Base-by-base conservation (phyloP, 2,329 filamentous ascomycete genomes). In the Cercospora brassicicola region DNA sequence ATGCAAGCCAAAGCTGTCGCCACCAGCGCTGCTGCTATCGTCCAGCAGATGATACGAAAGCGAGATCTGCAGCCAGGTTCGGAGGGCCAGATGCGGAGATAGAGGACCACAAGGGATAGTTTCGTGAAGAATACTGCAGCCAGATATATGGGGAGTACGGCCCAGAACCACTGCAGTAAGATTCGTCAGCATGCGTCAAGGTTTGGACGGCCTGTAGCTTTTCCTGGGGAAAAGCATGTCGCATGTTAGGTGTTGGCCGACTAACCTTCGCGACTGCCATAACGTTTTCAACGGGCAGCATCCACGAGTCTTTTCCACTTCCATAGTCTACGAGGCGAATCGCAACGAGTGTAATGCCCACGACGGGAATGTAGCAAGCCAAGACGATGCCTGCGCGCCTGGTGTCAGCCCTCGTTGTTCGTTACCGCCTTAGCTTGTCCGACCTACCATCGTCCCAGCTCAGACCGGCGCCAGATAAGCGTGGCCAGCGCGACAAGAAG, bases 81-180 rank as follows among this genome's bases (percentile, higher is more conserved):
- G 45, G 39, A 53, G 15, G 23, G 63, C 53, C 42, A 59, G 51
- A 69, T 69, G 7, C 67, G 67, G n/a, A 71, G 65, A n/a, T 69
- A 71, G 9, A 71, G 60, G 1, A 69, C 48, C 1, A 69, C 65
- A 18, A 71, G 42, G 23, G 69, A 71, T 2, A 71, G 31, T 23
- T 71, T 69, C 3, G 56, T 67, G 11, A 48, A 53, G 48, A 59
- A 71, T 4, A 62, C 66, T 0, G 62, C 59, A 20, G 65, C 55
- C 26, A 67, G 39, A 62, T 71, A 71, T 6, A 71, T 31, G n/a
- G 67, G 67, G n/a, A 69, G 64, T n/a, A 48, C 62, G 11, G 60
- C 55, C 33, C 62, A 71, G 59, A 66, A 66, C 67, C 69, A 71
- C 69, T 69, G 23, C 4, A 36, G 7, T 10, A 28, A 5, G 2